These are phyloP conservation scores for Tetracentron sinense DNA, from an alignment of 164 flowering plant genomes.

Conservation along the genomic window DNA sequence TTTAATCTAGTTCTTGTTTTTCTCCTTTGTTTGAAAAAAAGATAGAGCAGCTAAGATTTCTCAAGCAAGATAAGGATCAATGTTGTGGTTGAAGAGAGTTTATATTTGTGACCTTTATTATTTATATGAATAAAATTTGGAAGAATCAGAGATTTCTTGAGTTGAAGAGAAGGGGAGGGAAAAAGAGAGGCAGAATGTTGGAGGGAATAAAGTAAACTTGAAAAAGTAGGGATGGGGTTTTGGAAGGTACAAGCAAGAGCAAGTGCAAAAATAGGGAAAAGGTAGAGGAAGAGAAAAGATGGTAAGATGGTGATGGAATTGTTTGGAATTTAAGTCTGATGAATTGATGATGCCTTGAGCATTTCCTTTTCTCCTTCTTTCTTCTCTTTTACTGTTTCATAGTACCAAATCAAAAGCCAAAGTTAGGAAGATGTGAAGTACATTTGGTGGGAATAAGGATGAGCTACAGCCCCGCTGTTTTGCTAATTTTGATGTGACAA, in stretches of 20 bases:
- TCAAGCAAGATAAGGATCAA: constrained; percentile 21
- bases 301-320: constrained; percentile 30
- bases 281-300: constrained; percentile 15
- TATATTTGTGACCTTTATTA: constrained; percentile 13
- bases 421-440: too few relatives aligned
- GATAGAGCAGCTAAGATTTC: constrained; percentile 17
- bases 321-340: constrained; percentile 39
- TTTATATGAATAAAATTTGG: constrained; percentile 24
- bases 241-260: constrained; percentile 49
- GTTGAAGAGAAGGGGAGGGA: constrained; percentile 31
- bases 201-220: constrained; percentile 32
- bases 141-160: constrained; percentile 55
- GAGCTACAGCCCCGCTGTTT: too few relatives aligned
- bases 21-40: constrained; percentile 2
- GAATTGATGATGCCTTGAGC: constrained; percentile 14
- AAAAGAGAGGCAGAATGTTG: constrained; percentile 14
- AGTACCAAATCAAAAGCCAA: constrained; percentile 33
- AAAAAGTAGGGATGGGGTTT: constrained; percentile 47
- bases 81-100: constrained; percentile 29
- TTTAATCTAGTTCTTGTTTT: background rate
- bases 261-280: constrained; percentile 46
- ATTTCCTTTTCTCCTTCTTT: constrained; percentile 17
- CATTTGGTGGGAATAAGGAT: background rate
- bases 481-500: too few relatives aligned
- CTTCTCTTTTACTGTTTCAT: constrained; percentile 23